Evolutionary conservation across 768 basidiomycete species (phyloP).

Genomic region (Myochromella boudieri): DNA sequence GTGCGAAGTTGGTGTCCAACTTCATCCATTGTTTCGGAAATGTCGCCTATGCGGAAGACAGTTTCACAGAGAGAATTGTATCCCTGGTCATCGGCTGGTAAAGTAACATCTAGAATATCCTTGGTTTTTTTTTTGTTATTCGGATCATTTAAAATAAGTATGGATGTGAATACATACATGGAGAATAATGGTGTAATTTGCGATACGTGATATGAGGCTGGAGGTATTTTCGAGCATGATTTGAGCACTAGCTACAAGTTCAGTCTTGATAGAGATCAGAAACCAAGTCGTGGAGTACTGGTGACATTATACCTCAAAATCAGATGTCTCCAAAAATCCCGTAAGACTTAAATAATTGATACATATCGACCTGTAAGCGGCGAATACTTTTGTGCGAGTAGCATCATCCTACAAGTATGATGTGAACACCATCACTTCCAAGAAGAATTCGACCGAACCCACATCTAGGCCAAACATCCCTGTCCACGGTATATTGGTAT

Average conservation of each 20-base stretch:
- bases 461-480: constrained; percentile 22
- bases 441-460: not conserved
- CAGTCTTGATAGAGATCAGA: constrained; percentile 7
- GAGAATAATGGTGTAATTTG: constrained; percentile 28
- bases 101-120: constrained; percentile 28
- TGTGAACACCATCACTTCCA: not conserved
- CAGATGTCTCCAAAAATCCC: constrained; percentile 23
- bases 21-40: constrained; percentile 36
- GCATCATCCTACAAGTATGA: constrained; percentile 18
- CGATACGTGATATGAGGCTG: constrained; percentile 30
- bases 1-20: constrained; percentile 36
- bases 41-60: constrained; percentile 27
- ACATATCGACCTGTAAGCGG: constrained; percentile 36
- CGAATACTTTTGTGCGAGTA: constrained; percentile 26
- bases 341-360: constrained; percentile 30
- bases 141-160: not conserved
- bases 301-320: constrained; percentile 20
- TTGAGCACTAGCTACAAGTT: constrained; percentile 22
- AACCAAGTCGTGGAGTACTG: not conserved
- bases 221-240: constrained; percentile 30
- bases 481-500: constrained; percentile 16
- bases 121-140: too few relatives aligned
- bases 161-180: constrained; percentile 20
- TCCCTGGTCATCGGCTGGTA: constrained; percentile 23
- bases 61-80: constrained; percentile 36